phyloP scores from a whole-genome alignment of 2,329 filamentous ascomycete species.

The Colletotrichum limetticola region DNA sequence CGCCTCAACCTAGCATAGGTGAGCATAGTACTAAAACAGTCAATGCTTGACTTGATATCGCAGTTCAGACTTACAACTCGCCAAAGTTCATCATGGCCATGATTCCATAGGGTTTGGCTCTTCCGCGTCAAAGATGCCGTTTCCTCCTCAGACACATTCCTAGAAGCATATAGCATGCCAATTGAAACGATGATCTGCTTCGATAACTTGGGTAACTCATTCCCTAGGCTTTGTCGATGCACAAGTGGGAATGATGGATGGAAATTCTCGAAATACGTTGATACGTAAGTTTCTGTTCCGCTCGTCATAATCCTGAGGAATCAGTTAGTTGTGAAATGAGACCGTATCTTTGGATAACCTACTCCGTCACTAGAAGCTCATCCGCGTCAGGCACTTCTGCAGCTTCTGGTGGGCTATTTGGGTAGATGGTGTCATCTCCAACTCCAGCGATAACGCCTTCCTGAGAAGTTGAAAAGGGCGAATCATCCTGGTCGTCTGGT shows the following conservation, averaged over 20 bases:
- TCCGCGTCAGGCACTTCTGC: neutral
- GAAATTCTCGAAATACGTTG: slow-evolving; percentile 39
- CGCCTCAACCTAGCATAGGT: slow-evolving; percentile 36
- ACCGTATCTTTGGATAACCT: neutral
- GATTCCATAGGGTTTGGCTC: slow-evolving; percentile 37
- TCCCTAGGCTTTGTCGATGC: slow-evolving; percentile 35
- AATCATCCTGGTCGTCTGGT: neutral
- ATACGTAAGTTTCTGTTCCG: slow-evolving; percentile 20
- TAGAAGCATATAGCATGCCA: slow-evolving; percentile 36
- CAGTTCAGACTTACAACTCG: slow-evolving; percentile 10
- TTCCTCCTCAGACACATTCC: slow-evolving; percentile 23
- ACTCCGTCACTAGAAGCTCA: neutral
- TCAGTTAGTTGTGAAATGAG: neutral
- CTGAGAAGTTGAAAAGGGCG: neutral
- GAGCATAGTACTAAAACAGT: neutral
- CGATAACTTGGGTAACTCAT: slow-evolving; percentile 17
- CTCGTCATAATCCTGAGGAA: neutral
- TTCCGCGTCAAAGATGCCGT: slow-evolving; percentile 3
- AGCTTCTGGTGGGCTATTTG: neutral
- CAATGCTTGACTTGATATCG: too few relatives aligned
- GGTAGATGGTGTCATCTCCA: neutral
- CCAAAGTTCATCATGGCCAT: slow-evolving; percentile 31
- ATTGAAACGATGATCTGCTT: slow-evolving; percentile 36
- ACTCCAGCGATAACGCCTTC: neutral
- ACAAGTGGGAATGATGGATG: slow-evolving; percentile 39